Base-by-base conservation (phyloP, 2,329 filamentous ascomycete genomes). In the Diplodia seriata region DNA sequence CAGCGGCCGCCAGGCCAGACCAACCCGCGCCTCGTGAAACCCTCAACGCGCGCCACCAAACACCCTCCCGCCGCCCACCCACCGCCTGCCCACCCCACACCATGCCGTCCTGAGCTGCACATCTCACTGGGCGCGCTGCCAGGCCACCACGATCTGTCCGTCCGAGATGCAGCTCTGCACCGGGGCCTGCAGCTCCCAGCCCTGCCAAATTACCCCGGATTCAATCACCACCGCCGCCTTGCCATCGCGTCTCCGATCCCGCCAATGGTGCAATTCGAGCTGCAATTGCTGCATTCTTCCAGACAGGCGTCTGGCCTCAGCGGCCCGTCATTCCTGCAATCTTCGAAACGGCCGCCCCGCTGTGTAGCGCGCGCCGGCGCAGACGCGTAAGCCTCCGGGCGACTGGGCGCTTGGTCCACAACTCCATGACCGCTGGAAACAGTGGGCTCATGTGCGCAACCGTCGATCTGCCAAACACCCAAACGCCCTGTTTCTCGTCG, bases 321-420 rank as follows among this genome's bases (percentile, higher is more conserved):
- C 59, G 59, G 59, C 36, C 59, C 59, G 59, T 18, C 15, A 18
- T 63, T 63, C 59, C 59, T 63, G 59, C 59, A 63, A 63, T 63
- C 43, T 63, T 63, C 57, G 38, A 63, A 63, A 63, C 59, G 59
- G 31, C 56, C 43, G 43, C 43, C 59, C 59, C 59, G 59, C 59
- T 29, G 47, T 5, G 31, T 20, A 36, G 29, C n/a, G 43, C 43
- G 59, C 26, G 59, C 31, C 47, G 47, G 59, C 31, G 59, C 47
- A 63, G 59, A 63, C 59, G 59, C 59, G 59, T 63, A 63, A 63
- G 59, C 59, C 57, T 63, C 59, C 59, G 59, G 29, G 40, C 59
- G 31, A 20, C 20, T 2, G 26, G 57, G 59, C 59, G 59, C 59
- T 63, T 63, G 59, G 59, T 51, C 47, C 59, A 63, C 36, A 31